Evolutionary conservation across 441 rosid genomes (phyloP).

Genomic region (Rhodomyrtus psidioides): DNA sequence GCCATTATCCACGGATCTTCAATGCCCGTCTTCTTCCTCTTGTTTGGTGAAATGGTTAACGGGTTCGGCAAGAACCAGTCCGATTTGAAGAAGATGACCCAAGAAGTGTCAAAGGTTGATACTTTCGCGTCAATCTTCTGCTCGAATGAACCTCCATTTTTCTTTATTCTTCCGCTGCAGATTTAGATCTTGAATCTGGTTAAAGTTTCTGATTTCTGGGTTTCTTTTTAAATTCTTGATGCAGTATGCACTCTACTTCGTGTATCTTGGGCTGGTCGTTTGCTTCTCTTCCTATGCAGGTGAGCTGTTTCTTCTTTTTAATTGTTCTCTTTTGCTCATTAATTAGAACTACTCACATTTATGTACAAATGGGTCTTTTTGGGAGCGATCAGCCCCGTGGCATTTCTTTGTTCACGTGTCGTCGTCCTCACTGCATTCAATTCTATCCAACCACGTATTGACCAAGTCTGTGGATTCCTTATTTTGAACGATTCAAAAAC

Average conservation of each 20-base stretch:
- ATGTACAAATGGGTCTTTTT: neutral
- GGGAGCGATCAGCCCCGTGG: neutral
- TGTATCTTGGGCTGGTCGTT: conserved; percentile 91
- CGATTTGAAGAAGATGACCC: conserved; percentile 77
- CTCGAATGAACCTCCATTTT: neutral
- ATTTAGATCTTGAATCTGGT: conserved; percentile 31
- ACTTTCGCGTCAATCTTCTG: neutral
- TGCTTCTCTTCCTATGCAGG: conserved; percentile 98
- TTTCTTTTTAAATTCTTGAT: conserved; percentile 2
- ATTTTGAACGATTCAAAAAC: conserved; percentile 1
- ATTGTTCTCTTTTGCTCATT: neutral
- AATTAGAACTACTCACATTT: neutral
- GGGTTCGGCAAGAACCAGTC: conserved; percentile 95
- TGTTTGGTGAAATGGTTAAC: conserved; percentile 94
- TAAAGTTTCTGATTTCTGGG: neutral
- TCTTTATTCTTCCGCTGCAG: conserved; percentile 7
- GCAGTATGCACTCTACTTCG: conserved; percentile 94
- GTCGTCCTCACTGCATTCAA: neutral
- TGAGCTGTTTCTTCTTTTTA: conserved; percentile 11
- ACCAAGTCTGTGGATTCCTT: neutral
- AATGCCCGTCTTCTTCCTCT: conserved; percentile 89
- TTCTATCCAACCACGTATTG: neutral
- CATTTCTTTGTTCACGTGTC: neutral
- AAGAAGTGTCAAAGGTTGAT: conserved; percentile 78
- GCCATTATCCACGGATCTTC: conserved; percentile 95